phyloP scores from a whole-genome alignment of 164 flowering plant genomes.

The Macadamia integrifolia region DNA sequence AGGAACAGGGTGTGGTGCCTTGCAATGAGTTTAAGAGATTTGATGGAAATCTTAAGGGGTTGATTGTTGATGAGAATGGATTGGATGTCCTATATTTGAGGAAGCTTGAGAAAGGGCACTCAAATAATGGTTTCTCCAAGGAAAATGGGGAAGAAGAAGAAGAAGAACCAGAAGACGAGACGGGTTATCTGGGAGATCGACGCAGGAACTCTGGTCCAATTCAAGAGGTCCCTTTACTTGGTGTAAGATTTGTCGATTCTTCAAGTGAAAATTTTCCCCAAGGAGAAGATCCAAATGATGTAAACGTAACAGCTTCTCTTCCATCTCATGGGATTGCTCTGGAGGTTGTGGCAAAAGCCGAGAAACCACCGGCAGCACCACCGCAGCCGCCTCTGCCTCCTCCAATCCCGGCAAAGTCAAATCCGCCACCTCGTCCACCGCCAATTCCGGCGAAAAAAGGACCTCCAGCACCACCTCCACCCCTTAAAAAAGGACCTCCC shows the following conservation, averaged over 20 bases:
- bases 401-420: slow-evolving; percentile 10
- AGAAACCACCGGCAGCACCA: slow-evolving; percentile 12
- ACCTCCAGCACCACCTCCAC: slow-evolving; percentile 40
- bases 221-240: slow-evolving; percentile 49
- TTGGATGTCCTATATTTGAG: slow-evolving; percentile 89
- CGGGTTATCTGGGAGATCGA: slow-evolving; percentile 1
- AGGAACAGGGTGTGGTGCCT: slow-evolving; percentile 12
- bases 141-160: slow-evolving; percentile 3
- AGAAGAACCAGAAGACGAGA: slow-evolving; percentile 22
- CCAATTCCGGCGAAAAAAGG: slow-evolving; percentile 23
- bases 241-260: slow-evolving; percentile 4
- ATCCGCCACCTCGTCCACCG: slow-evolving; percentile 36
- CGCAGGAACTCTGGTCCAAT: slow-evolving; percentile 14
- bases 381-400: slow-evolving; percentile 14
- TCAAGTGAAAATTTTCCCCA: slow-evolving; percentile 1
- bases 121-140: slow-evolving; percentile 21
- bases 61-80: slow-evolving; percentile 85
- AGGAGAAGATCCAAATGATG: not conserved
- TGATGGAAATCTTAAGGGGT: slow-evolving; percentile 50
- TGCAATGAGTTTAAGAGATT: slow-evolving; percentile 23
- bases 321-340: not conserved
- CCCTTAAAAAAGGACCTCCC: slow-evolving; percentile 21
- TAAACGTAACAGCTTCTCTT: not conserved
- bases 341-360: slow-evolving; percentile 4
- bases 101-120: slow-evolving; percentile 36